Evolutionary conservation across 1,284 basidiomycete genomes (phyloP), one percentile per base, ranked within the genome.

Genomic region (Cutaneotrichosporon spelunceum): DNA sequence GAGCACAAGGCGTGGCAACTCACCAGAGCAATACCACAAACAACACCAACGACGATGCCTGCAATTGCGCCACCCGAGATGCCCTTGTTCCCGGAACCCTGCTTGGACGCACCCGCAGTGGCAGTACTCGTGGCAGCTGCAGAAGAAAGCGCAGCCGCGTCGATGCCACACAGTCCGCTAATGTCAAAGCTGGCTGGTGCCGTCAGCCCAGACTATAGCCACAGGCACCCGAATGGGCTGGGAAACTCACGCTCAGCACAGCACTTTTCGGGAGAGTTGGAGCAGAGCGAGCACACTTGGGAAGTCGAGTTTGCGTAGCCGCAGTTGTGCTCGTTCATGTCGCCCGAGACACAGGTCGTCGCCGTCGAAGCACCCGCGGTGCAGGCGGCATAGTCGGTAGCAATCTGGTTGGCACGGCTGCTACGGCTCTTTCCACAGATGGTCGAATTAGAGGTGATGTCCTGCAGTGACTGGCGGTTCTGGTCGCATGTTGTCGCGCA

Each of bases 311-410:
- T 70, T 2, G 77, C 80, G 57, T 70, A 82, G 11, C 81, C 81
- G 63, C 81, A 82, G 70, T 79, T 80, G 23, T 68, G 70, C 64
- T 82, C 81, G 65, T 81, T 81, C 44, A 59, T 62, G 30, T 59
- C 57, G 10, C 81, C 81, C 8, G 60, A 33, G 24, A 81, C 73
- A 65, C 81, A 82, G 13, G 74, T 73, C 3, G 63, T 57, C 30
- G 71, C 66, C 58, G 79, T 70, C 60, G 80, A 78, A 30, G 77
- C 70, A 77, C 77, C 79, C 63, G 80, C 70, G 29, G 77, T 78
- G 66, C 80, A 80, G 53, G 72, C 70, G 1, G 65, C 63, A 45
- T 63, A 78, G 66, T 81, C 80, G 63, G 78, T 75, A 44, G 66
- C 65, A 19, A 81, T 69, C 7, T 68, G 67, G 59, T 75, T 70